Percentiles rank a stretch among this genome's conserved stretches.
Conservation (phyloP, 306 rosid species). For the Casuarina cunninghamiana region DNA sequence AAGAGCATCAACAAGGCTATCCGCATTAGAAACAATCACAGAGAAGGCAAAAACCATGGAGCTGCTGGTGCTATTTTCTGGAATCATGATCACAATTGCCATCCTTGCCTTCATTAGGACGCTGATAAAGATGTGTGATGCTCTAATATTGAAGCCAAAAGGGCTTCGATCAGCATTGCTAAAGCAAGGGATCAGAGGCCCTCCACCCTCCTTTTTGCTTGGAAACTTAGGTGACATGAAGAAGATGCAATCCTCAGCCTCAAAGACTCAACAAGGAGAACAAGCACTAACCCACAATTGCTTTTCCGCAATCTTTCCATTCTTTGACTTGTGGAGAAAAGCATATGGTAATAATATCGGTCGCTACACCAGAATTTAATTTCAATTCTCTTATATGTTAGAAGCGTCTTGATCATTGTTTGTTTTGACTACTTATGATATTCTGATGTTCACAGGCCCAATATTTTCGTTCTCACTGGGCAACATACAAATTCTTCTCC, state of each 20-base stretch:
- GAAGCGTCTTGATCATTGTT: not conserved
- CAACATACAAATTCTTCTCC: conserved; percentile 36
- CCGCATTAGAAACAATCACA: not conserved
- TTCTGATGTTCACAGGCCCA: conserved; percentile 27
- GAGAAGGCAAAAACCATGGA: conserved; percentile 6
- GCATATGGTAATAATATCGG: conserved; percentile 28
- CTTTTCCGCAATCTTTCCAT: conserved; percentile 31
- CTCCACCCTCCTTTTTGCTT: conserved; percentile 36
- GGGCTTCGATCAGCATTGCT: conserved; percentile 30
- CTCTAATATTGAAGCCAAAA: conserved; percentile 31
- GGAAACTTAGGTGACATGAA: conserved; percentile 41
- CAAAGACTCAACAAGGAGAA: conserved; percentile 1
- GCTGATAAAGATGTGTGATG: conserved; percentile 16
- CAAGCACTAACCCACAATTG: conserved; percentile 19
- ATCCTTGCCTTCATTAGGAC: conserved; percentile 6
- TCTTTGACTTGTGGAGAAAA: conserved; percentile 36
- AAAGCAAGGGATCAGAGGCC: conserved; percentile 53
- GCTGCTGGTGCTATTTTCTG: conserved; percentile 17
- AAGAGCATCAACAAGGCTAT: too few relatives aligned
- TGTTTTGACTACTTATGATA: not conserved
- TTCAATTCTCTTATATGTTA: not conserved
- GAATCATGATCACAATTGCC: conserved; percentile 10
- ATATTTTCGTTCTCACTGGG: conserved; percentile 43
- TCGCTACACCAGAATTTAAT: not conserved
- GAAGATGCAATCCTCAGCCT: not conserved